A percentile compares a stretch with the other conserved stretches of the same genome.
Conservation (phyloP, 768 basidiomycete species). For the Hygrocybe coccinea region DNA sequence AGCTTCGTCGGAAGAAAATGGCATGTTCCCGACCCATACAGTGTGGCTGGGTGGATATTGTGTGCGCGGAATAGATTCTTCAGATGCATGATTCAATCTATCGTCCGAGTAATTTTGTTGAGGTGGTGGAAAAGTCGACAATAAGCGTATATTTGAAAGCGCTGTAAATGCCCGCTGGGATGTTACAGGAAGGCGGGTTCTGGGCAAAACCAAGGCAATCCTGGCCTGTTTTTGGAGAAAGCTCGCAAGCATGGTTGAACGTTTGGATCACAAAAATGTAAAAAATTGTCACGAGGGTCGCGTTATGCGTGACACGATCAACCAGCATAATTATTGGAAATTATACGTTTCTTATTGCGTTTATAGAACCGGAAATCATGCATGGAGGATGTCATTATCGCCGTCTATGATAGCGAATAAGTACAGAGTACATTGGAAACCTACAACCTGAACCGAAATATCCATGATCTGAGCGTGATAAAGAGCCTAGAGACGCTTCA, state of each 20-base stretch:
- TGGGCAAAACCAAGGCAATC: conserved; percentile 25
- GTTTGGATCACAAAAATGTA: conserved; percentile 7
- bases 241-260: conserved; percentile 37
- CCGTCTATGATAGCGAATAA: no score
- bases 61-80: neutral
- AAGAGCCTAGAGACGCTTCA: conserved; percentile 59
- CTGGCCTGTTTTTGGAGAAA: conserved; percentile 35
- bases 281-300: neutral
- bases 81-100: neutral
- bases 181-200: conserved; percentile 11
- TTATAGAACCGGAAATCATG: no score
- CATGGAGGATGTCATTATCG: no score
- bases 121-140: conserved; percentile 20
- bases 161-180: conserved; percentile 3
- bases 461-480: no score
- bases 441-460: no score
- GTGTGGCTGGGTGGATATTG: conserved; percentile 29
- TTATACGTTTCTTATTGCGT: no score
- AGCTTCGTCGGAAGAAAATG: conserved; percentile 39
- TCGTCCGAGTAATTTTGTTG: neutral
- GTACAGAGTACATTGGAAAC: no score
- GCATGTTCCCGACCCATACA: conserved; percentile 51
- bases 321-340: no score
- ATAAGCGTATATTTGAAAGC: conserved; percentile 20
- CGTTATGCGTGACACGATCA: no score